Base-by-base conservation (phyloP, 2,329 filamentous ascomycete species). In the Trichoderma endophyticum region DNA sequence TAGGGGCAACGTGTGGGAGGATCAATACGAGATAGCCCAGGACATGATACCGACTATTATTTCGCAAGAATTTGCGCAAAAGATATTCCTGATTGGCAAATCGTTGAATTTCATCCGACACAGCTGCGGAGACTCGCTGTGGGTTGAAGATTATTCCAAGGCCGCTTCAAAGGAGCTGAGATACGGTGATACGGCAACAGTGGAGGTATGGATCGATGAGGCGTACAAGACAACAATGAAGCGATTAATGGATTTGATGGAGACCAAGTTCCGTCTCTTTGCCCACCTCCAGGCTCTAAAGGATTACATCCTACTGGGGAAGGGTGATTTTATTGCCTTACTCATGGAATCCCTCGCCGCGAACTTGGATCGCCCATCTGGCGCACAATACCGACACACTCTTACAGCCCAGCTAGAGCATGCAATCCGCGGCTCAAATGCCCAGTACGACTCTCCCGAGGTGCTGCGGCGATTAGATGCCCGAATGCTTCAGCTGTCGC, bases 191-290 rank as follows among this genome's bases (percentile, higher is more conserved):
- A 98, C 95, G 8, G 93, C 93, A 0, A 97, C 92, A 1, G 87
- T 99, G 0, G 95, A 97, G 80, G 90, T 90, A 1, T 98, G 94
- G 82, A 99, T 99, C 76, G 96, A 98, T 76, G 93, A 98, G 77
- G 96, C 97, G 2, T 97, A 99, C 84, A 97, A 97, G 81, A 96
- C 94, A 0, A 98, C 97, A 6, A 99, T 99, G 95, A 94, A 94
- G 71, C 92, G 95, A 15, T 86, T 98, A 32, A 97, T 97, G 77
- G 88, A 95, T 78, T 88, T 99, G 70, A 98, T 99, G 95, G 93
- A 92, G 67, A 91, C 91, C 76, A 98, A 98, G 78, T 99, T 99
- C 83, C 93, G 95, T 75, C 86, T 99, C 0, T 97, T 98, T 78
- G 92, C 97, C 70, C 97, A 99, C 80, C 86, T 99, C 1, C 90